phyloP scores from a whole-genome alignment of 2,329 filamentous ascomycete species.

The Cucurbitaria berberidis region DNA sequence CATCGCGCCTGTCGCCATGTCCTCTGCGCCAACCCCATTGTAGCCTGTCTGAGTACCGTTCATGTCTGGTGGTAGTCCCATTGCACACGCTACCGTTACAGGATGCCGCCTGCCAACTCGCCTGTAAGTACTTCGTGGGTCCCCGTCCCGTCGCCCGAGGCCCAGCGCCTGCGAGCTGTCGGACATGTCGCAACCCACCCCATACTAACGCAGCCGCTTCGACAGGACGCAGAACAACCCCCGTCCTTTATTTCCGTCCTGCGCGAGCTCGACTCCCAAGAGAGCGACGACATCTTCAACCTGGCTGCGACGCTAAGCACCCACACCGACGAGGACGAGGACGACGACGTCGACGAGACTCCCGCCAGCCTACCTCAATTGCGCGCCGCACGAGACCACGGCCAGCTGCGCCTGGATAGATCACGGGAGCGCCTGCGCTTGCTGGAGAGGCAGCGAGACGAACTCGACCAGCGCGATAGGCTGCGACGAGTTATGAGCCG shows the following conservation, averaged over 20 bases:
- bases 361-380: constrained; percentile 37
- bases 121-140: constrained; percentile 24
- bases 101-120: constrained; percentile 47
- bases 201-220: constrained; percentile 30
- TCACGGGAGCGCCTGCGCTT: constrained; percentile 37
- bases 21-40: constrained; percentile 17
- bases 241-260: constrained; percentile 56
- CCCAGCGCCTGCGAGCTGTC: background rate
- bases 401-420: constrained; percentile 23
- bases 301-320: constrained; percentile 58
- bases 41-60: background rate
- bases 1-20: constrained; percentile 17
- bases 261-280: constrained; percentile 56
- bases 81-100: constrained; percentile 1
- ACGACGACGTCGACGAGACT: constrained; percentile 28
- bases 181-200: background rate
- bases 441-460: constrained; percentile 42
- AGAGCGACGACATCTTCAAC: constrained; percentile 51
- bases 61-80: background rate
- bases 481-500: constrained; percentile 55
- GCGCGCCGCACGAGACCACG: constrained; percentile 50
- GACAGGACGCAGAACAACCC: constrained; percentile 36
- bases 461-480: constrained; percentile 49
- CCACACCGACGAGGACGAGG: constrained; percentile 49
- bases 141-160: background rate